Base-by-base conservation (phyloP, 345 rosid genomes). In the Boechera stricta region DNA sequence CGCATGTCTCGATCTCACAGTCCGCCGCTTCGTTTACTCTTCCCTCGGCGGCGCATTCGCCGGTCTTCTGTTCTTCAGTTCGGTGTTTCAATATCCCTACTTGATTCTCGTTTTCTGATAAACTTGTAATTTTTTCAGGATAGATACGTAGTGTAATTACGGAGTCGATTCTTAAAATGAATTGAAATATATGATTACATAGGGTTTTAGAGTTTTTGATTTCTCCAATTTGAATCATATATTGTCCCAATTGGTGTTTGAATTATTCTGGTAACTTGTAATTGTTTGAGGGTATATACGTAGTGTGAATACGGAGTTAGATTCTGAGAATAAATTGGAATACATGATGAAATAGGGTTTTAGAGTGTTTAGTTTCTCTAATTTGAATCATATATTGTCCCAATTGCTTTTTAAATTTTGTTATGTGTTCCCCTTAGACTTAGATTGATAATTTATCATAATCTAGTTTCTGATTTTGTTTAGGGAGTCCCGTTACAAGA, bases 31-130 rank as follows among this genome's bases (percentile, higher is more conserved):
- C 79, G 87, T 88, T 18, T 95, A 92, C 87, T 87, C 97, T 4
- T 86, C 99, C 75, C 55, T 88, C 70, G 91, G 86, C 67, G 97
- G 99, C 61, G 94, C 90, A 24, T 88, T 91, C 54, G 84, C 84
- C 61, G 98, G 96, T 69, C 91, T 95, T 73, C 92, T 95, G 10
- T 74, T 95, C 78, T 95, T 92, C 93, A 85, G 98, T 92, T 64
- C 69, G 5, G 68, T 56, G 58, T 77, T 41, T 35, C 31, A 3
- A 21, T 31, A 4, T 49, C 21, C 5, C 18, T 12, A 7, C 48
- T 68, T 52, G 15, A 24, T 62, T 60, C 35, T 49, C 44, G 10
- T 7, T 0, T 52, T 41, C 33, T 39, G 35, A 39, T 39, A 1
- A 21, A 62, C 21, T 13, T 28, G 1, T 16, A 24, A 1, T 1